A percentile compares a stretch with the other conserved stretches of the same genome.
Evolutionary conservation across 495 filamentous ascomycete species (phyloP).

Genomic region (Podospora conica): DNA sequence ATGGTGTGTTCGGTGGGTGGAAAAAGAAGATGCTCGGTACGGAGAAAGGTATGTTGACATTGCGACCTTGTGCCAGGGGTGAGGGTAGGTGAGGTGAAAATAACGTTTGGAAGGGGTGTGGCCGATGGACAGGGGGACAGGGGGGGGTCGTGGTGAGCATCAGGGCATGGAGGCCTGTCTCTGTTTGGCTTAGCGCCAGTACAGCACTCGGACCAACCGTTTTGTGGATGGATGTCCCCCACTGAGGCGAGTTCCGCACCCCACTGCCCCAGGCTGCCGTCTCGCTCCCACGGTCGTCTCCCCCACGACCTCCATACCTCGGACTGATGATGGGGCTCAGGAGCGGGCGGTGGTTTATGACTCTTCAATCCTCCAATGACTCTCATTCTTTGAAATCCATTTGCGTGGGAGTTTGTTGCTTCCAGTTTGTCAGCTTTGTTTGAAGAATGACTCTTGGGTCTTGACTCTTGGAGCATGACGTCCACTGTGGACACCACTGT

Average conservation of each 20-base stretch:
- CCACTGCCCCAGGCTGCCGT: not conserved
- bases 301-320: not conserved
- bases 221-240: not conserved
- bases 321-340: not conserved
- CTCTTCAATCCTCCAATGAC: not conserved
- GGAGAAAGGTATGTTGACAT: not conserved
- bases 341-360: not conserved
- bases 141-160: not conserved
- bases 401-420: not conserved
- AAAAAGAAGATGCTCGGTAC: not conserved
- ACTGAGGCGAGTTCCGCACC: not conserved
- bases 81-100: not conserved
- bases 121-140: not conserved
- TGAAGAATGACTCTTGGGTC: not conserved
- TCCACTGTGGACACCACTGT: not conserved
- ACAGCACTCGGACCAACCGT: not conserved
- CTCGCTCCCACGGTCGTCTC: no score
- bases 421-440: not conserved
- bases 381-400: no score
- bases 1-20: not conserved
- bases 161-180: not conserved
- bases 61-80: not conserved
- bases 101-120: not conserved
- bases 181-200: not conserved
- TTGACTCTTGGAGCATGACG: no score